These are phyloP conservation scores for Podaxis pistillaris DNA, from an alignment of 768 basidiomycete species.

Conservation along the genomic window DNA sequence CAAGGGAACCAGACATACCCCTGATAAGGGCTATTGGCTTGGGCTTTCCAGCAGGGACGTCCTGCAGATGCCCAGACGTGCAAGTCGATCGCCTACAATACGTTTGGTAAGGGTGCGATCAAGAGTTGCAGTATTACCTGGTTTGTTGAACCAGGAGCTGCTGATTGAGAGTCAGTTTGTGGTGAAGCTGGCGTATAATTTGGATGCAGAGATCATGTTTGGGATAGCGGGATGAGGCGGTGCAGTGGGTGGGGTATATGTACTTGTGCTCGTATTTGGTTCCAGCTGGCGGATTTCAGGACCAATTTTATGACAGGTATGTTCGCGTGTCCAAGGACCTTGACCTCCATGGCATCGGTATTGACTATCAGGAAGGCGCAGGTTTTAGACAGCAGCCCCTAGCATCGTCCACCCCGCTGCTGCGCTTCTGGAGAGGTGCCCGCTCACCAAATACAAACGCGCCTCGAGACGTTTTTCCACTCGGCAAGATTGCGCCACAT, in stretches of 20 bases:
- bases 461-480: slow-evolving; percentile 28
- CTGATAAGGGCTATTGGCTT: slow-evolving; percentile 96
- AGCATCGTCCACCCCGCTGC: too few species aligned
- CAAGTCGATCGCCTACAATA: slow-evolving; percentile 95
- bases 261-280: slow-evolving; percentile 57
- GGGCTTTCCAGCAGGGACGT: slow-evolving; percentile 95
- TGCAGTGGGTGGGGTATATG: slow-evolving; percentile 95
- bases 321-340: slow-evolving; percentile 93
- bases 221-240: slow-evolving; percentile 97
- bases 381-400: too few species aligned
- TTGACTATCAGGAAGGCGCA: slow-evolving; percentile 79
- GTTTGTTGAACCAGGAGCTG: slow-evolving; percentile 93
- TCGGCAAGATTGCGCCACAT: slow-evolving; percentile 33
- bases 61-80: slow-evolving; percentile 96
- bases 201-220: slow-evolving; percentile 94
- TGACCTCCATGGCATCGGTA: slow-evolving; percentile 80
- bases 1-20: slow-evolving; percentile 99
- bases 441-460: too few species aligned
- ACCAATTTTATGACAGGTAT: slow-evolving; percentile 53
- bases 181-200: slow-evolving; percentile 85
- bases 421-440: too few species aligned
- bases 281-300: neutral
- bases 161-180: slow-evolving; percentile 98
- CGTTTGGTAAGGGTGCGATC: slow-evolving; percentile 93
- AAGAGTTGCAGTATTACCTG: slow-evolving; percentile 95